Percentiles rank a stretch among this genome's conserved stretches.
Evolutionary conservation across 306 rosid species (phyloP).

Genomic region (Senna siamea): DNA sequence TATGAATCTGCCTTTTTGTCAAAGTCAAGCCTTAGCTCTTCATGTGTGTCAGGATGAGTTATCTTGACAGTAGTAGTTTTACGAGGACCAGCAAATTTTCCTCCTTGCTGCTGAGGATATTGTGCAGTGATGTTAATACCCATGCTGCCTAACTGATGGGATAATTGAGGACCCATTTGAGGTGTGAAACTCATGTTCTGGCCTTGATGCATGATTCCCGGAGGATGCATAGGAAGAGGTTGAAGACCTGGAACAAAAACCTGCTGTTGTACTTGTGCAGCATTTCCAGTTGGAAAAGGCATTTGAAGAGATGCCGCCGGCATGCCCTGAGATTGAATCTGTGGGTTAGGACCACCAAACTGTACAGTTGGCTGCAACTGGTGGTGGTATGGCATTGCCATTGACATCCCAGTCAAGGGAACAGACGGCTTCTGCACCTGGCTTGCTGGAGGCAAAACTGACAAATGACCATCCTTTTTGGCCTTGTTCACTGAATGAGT

Average conservation of each 20-base stretch:
- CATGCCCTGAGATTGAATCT: conserved; percentile 82
- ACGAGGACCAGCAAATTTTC: conserved; percentile 69
- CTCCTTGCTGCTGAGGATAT: conserved; percentile 81
- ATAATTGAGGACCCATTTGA: conserved; percentile 73
- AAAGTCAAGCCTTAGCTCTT: conserved; percentile 86
- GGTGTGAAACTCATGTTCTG: conserved; percentile 64
- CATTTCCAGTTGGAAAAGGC: conserved; percentile 69
- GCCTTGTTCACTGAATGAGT: conserved; percentile 48
- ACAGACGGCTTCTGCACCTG: conserved; percentile 75
- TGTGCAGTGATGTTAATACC: conserved; percentile 62
- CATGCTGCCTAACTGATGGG: conserved; percentile 71
- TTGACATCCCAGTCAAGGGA: conserved; percentile 69
- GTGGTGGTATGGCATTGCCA: conserved; percentile 67
- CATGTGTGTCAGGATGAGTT: conserved; percentile 93
- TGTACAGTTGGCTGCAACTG: conserved; percentile 72
- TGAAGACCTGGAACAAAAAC: conserved; percentile 77
- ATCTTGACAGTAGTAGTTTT: conserved; percentile 76
- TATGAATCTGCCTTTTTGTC: conserved; percentile 70
- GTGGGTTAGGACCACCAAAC: conserved; percentile 79
- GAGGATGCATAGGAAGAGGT: conserved; percentile 79
- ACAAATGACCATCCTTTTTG: conserved; percentile 60
- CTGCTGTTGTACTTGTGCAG: conserved; percentile 73
- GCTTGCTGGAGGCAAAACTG: conserved; percentile 49
- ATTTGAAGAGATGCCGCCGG: conserved; percentile 66
- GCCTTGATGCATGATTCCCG: conserved; percentile 71